Base-by-base conservation (phyloP, 768 basidiomycete species). In the Tulasnella sp. region DNA sequence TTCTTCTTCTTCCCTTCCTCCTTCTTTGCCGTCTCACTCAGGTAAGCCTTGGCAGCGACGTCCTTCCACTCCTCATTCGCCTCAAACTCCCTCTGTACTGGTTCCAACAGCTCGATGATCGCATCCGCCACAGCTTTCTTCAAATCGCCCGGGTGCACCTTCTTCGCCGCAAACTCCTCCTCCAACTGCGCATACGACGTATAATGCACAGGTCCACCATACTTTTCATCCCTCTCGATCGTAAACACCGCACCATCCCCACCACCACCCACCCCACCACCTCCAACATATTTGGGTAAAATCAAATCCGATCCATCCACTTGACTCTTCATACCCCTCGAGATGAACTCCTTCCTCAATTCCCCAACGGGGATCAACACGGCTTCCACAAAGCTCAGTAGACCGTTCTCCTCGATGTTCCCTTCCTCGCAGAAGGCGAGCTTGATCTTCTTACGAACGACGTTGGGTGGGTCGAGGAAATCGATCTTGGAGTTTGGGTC, bases 401-500 rank as follows among this genome's bases (percentile, higher is more conserved):
- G 73, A 25, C 91, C 94, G 70, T 99, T 99, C 24, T 87, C 91
- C 46, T 81, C 78, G 52, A 82, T 73, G 67, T 87, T 92, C 15
- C 92, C 93, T 65, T 93, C 91, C 66, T 94, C 92, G 70, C 93
- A 98, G 69, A 94, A 92, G 0, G 96, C 93, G 22, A 76, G 75
- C 71, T 87, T 91, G 71, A 98, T 81, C 75, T 97, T 98, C 72
- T 82, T 84, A 67, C 85, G 84, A 50, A 97, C 80, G 43, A 75
- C 79, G 27, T 88, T 86, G 0, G 92, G 83, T 2, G 82, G 69
- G 70, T 98, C 94, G 62, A 99, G 82, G 72, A 98, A 90, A 74
- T 99, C 96, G 69, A 98, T 94, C 72, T 99, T 99, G 63, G 88
- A 92, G 70, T 96, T 90, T 29, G 92, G 92, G 65, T 98, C 94